Evolutionary conservation across 129 eudicot genomes (phyloP).

Genomic region (Tagetes erecta): DNA sequence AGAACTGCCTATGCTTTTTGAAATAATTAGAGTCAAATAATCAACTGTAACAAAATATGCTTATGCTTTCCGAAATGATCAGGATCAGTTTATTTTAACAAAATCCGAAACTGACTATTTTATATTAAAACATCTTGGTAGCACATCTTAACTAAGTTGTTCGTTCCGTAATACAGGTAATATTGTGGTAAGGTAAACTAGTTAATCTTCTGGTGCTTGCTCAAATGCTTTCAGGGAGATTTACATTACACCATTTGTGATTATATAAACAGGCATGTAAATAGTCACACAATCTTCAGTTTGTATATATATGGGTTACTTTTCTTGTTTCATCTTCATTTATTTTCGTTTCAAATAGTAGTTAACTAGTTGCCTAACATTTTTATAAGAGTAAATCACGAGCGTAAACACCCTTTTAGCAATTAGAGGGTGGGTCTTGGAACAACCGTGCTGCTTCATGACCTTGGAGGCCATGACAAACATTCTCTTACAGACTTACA

Average conservation of each 20-base stretch:
- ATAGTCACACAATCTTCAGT: neutral
- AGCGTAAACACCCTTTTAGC: no score
- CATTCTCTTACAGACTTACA: no score
- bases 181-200: constrained; percentile 24
- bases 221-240: constrained; percentile 12
- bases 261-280: constrained; percentile 16
- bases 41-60: neutral
- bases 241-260: neutral
- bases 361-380: neutral
- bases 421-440: no score
- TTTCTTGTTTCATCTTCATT: neutral
- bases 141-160: constrained; percentile 2
- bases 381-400: no score
- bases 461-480: no score
- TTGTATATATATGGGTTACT: constrained; percentile 14
- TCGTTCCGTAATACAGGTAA: constrained; percentile 25
- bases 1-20: neutral
- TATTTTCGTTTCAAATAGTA: neutral
- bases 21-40: neutral
- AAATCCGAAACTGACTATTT: neutral
- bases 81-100: neutral
- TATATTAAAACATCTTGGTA: neutral
- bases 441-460: no score
- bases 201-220: neutral
- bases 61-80: neutral